Evolutionary conservation across 73 alveolate species (phyloP).

Genomic region (Loxodes magnus): DNA sequence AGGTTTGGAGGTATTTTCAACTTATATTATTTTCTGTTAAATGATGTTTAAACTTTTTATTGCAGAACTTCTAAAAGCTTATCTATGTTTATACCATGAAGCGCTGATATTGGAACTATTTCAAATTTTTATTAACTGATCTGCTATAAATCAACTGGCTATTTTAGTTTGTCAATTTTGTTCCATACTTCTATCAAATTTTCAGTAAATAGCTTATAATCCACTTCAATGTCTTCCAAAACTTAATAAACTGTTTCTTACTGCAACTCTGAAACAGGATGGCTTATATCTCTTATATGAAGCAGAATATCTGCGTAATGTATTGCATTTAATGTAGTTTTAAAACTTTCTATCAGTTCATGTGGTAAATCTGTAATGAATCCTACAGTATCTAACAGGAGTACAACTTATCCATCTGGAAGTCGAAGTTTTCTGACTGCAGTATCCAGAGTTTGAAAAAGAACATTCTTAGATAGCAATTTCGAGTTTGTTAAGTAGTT

Average conservation of each 20-base stretch:
- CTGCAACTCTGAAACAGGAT: conserved; percentile 62
- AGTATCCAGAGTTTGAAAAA: conserved; percentile 69
- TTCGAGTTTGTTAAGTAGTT: conserved; percentile 42
- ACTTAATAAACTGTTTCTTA: conserved; percentile 57
- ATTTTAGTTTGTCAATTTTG: conserved; percentile 50
- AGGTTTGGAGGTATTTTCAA: too few species aligned
- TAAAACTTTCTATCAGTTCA: conserved; percentile 57
- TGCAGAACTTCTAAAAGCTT: conserved; percentile 14
- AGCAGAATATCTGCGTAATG: conserved; percentile 67
- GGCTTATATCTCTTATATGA: conserved; percentile 80
- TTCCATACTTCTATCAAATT: conserved; percentile 82
- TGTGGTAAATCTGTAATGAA: conserved; percentile 81
- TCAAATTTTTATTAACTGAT: too few species aligned
- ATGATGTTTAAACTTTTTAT: too few species aligned
- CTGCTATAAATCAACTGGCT: conserved; percentile 12
- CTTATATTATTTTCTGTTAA: too few species aligned
- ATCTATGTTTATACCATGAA: conserved; percentile 18
- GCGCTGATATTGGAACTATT: conserved; percentile 38
- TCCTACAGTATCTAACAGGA: conserved; percentile 77
- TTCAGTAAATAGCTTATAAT: conserved; percentile 22
- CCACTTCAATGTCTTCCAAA: conserved; percentile 48
- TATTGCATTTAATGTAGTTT: conserved; percentile 71
- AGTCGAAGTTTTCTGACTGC: conserved; percentile 39
- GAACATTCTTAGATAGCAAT: conserved; percentile 39
- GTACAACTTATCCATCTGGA: conserved; percentile 42